Conservation (phyloP, 306 rosid genomes). For the Arachis stenosperma region DNA sequence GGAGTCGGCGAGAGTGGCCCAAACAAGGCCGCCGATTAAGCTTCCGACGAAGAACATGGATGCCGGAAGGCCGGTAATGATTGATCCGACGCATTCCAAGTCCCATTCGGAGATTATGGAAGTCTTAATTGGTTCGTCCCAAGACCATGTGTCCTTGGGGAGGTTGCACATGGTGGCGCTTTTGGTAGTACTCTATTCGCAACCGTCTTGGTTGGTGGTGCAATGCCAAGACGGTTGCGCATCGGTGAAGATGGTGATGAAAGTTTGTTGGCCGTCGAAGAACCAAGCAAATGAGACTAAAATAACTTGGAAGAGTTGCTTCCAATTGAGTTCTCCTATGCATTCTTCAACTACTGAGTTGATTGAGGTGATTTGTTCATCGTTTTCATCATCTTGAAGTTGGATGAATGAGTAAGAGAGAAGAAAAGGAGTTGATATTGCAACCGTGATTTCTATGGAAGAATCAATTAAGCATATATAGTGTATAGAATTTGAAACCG, state of each 20-base stretch:
- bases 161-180: background rate
- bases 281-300: slow-evolving; percentile 1
- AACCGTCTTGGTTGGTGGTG: background rate
- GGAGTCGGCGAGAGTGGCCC: slow-evolving; percentile 5
- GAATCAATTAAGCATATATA: no score
- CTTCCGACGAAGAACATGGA: slow-evolving; percentile 10
- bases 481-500: no score
- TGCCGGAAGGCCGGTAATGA: slow-evolving; percentile 13
- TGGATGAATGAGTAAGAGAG: background rate
- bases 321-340: slow-evolving; percentile 1
- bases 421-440: background rate
- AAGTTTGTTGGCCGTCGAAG: slow-evolving; percentile 34
- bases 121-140: background rate
- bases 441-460: background rate
- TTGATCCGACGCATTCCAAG: background rate
- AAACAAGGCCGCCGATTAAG: background rate
- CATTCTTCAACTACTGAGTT: slow-evolving; percentile 4
- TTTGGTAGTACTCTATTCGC: background rate
- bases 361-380: background rate
- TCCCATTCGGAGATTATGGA: slow-evolving; percentile 27
- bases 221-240: slow-evolving; percentile 24
- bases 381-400: background rate
- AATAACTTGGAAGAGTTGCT: slow-evolving; percentile 1
- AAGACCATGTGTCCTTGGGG: slow-evolving; percentile 11
- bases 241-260: slow-evolving; percentile 34